Conservation (phyloP, 1,284 basidiomycete genomes). For the Fistulina hepatica region DNA sequence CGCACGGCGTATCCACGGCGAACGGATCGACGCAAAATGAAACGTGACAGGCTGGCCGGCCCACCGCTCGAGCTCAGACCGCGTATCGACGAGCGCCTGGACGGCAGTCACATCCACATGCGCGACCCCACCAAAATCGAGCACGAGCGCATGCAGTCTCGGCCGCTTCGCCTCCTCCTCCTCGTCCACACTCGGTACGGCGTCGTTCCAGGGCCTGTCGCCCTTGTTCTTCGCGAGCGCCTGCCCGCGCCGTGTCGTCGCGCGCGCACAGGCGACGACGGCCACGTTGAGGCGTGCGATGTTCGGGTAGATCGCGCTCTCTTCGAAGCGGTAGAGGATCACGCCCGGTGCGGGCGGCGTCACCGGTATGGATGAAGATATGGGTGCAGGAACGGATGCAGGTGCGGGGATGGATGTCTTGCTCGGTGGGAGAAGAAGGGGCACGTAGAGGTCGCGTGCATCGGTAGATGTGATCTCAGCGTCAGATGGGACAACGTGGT, state of each 20-base stretch:
- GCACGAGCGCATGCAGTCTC: slow-evolving; percentile 71
- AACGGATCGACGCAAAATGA: slow-evolving; percentile 83
- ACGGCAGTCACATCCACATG: slow-evolving; percentile 84
- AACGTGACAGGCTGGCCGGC: slow-evolving; percentile 75
- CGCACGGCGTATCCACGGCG: slow-evolving; percentile 89
- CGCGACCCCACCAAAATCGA: slow-evolving; percentile 83
- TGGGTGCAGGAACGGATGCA: slow-evolving; percentile 50
- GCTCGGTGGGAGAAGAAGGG: too few species aligned
- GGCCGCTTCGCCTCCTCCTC: slow-evolving; percentile 32
- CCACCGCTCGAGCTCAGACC: slow-evolving; percentile 83
- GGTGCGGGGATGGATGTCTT: too few species aligned
- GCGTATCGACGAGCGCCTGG: slow-evolving; percentile 85
- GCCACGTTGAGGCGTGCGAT: slow-evolving; percentile 68
- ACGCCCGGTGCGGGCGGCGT: slow-evolving; percentile 78
- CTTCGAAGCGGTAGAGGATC: slow-evolving; percentile 88
- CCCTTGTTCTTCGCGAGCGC: slow-evolving; percentile 35
- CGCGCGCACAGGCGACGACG: slow-evolving; percentile 76
- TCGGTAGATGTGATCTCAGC: slow-evolving; percentile 18
- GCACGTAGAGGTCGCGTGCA: slow-evolving; percentile 75
- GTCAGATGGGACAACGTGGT: slow-evolving; percentile 9
- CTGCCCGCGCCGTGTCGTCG: slow-evolving; percentile 68
- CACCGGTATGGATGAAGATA: slow-evolving; percentile 64
- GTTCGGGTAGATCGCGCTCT: slow-evolving; percentile 93
- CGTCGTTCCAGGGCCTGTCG: slow-evolving; percentile 95
- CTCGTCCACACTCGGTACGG: slow-evolving; percentile 38